Conservation (phyloP, 306 rosid genomes). For the Cicer arietinum region DNA sequence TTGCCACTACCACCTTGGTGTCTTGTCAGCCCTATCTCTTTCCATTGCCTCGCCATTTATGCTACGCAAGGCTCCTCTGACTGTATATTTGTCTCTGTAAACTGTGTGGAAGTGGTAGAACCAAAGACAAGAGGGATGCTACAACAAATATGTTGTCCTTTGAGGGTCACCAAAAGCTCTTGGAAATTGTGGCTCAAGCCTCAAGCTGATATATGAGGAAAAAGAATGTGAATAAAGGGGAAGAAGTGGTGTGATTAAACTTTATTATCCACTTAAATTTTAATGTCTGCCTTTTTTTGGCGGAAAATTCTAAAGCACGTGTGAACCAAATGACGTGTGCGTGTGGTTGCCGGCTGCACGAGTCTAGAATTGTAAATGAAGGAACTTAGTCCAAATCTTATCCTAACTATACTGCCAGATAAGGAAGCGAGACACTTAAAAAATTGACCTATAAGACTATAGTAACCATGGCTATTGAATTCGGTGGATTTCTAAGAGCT, state of each 20-base stretch:
- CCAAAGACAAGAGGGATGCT: conserved; percentile 12
- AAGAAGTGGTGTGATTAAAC: neutral
- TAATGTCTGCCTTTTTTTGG: neutral
- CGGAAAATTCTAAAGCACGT: conserved; percentile 1
- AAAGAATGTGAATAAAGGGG: conserved; percentile 16
- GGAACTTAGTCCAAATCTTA: conserved; percentile 32
- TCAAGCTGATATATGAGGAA: conserved; percentile 1
- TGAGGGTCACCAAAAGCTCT: conserved; percentile 15
- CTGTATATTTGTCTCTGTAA: conserved; percentile 7
- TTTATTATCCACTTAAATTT: neutral
- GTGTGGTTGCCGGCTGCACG: neutral
- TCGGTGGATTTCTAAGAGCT: neutral
- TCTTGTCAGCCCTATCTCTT: conserved; percentile 42
- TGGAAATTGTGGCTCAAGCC: conserved; percentile 36
- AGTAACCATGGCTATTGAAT: neutral
- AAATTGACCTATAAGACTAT: neutral
- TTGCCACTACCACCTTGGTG: conserved; percentile 28
- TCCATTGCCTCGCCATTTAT: conserved; percentile 63
- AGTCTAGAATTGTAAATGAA: neutral
- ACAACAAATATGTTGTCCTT: neutral
- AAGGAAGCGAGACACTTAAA: neutral
- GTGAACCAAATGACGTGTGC: neutral
- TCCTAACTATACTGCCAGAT: conserved; percentile 1
- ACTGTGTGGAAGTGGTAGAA: neutral
- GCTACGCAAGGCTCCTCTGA: neutral